Percentiles rank a stretch among this genome's conserved stretches.
These are phyloP conservation scores for Penicillium sclerotiorum DNA, from an alignment of 2,329 filamentous ascomycete genomes.

Conservation along the genomic window DNA sequence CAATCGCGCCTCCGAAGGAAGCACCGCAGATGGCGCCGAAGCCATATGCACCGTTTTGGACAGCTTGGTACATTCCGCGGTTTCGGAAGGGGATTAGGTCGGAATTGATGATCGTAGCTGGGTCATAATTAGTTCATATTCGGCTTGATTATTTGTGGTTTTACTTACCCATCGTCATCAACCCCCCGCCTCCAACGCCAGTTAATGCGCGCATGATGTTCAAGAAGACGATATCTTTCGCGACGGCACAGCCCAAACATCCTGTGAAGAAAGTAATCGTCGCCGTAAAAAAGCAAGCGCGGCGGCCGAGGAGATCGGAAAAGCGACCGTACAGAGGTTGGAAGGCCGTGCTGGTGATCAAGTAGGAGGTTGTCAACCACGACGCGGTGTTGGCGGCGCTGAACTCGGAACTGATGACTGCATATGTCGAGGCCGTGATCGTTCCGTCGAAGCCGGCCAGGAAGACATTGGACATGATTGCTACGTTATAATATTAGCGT, in stretches of 20 bases:
- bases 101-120: slow-evolving; percentile 67
- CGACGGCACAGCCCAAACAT: slow-evolving; percentile 70
- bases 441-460: slow-evolving; percentile 57
- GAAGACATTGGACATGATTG: slow-evolving; percentile 67
- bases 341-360: slow-evolving; percentile 67
- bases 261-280: slow-evolving; percentile 65
- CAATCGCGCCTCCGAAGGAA: slow-evolving; percentile 48
- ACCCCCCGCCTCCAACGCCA: slow-evolving; percentile 72
- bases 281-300: slow-evolving; percentile 63
- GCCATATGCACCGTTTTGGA: slow-evolving; percentile 63
- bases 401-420: slow-evolving; percentile 52
- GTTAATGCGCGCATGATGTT: slow-evolving; percentile 71
- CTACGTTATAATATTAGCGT: slow-evolving; percentile 23
- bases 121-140: background rate
- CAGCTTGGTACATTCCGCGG: slow-evolving; percentile 71
- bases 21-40: slow-evolving; percentile 63
- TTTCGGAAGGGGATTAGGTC: slow-evolving; percentile 74
- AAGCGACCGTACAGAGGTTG: slow-evolving; percentile 74
- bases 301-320: slow-evolving; percentile 68
- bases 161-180: slow-evolving; percentile 61
- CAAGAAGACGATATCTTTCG: slow-evolving; percentile 68
- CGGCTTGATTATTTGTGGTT: background rate
- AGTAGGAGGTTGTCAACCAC: slow-evolving; percentile 63
- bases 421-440: slow-evolving; percentile 49
- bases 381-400: slow-evolving; percentile 49